A percentile compares a stretch with the other conserved stretches of the same genome.
Evolutionary conservation across 1,284 basidiomycete species (phyloP).

Genomic region (Rhodotorula sp.): DNA sequence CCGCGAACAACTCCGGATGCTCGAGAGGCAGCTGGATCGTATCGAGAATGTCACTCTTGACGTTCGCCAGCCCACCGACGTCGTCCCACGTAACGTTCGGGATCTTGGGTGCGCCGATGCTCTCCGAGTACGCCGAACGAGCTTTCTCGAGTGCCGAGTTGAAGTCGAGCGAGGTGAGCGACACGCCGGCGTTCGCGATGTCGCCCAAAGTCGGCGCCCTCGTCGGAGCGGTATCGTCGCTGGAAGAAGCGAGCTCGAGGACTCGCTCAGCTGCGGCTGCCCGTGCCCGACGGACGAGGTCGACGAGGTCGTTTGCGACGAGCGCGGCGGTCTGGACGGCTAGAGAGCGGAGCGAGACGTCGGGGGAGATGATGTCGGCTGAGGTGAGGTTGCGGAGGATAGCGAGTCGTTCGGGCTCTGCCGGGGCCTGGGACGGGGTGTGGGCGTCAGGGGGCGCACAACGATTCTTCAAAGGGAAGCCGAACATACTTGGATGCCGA

Average conservation of each 20-base stretch:
- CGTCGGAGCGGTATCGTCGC: too few species aligned
- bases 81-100: slow-evolving; percentile 98
- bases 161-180: slow-evolving; percentile 40
- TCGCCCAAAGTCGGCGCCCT: neutral
- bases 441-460: neutral
- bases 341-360: slow-evolving; percentile 70
- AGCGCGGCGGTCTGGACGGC: slow-evolving; percentile 91
- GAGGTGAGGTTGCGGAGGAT: slow-evolving; percentile 62
- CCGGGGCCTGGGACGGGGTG: slow-evolving; percentile 63
- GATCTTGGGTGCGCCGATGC: slow-evolving; percentile 93
- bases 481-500: slow-evolving; percentile 64
- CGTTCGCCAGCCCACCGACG: slow-evolving; percentile 83
- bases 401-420: slow-evolving; percentile 67
- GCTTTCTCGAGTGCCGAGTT: slow-evolving; percentile 67
- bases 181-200: slow-evolving; percentile 35
- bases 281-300: slow-evolving; percentile 67
- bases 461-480: neutral
- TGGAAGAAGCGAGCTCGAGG: slow-evolving; percentile 40
- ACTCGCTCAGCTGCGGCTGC: slow-evolving; percentile 63
- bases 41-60: slow-evolving; percentile 93
- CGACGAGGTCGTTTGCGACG: slow-evolving; percentile 75
- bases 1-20: slow-evolving; percentile 87
- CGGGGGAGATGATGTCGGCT: slow-evolving; percentile 61
- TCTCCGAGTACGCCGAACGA: slow-evolving; percentile 79
- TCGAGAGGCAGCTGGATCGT: slow-evolving; percentile 95